phyloP scores from a whole-genome alignment of 2,329 filamentous ascomycete genomes.

The Oidium heveae region DNA sequence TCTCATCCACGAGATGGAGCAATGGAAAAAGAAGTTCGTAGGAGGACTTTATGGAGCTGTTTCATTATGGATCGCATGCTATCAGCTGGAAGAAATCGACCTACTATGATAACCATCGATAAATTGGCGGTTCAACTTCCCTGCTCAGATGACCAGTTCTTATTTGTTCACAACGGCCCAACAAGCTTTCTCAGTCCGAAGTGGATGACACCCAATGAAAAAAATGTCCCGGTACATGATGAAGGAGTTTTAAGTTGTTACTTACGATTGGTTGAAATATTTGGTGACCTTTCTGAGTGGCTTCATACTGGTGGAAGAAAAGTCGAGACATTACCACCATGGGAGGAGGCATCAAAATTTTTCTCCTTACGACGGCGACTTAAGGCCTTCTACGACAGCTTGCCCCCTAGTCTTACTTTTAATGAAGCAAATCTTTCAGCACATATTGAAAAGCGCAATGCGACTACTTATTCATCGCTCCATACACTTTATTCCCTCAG shows the following conservation, averaged over 20 bases:
- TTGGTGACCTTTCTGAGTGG: slow-evolving; percentile 32
- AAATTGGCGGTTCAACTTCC: slow-evolving; percentile 41
- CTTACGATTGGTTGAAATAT: slow-evolving; percentile 31
- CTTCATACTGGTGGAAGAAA: slow-evolving; percentile 25
- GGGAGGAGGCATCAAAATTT: slow-evolving; percentile 30
- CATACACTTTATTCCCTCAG: slow-evolving; percentile 41
- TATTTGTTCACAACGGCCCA: slow-evolving; percentile 30
- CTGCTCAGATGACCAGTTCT: slow-evolving; percentile 39
- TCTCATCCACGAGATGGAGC: slow-evolving; percentile 16
- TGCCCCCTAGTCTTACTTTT: slow-evolving; percentile 29
- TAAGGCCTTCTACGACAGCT: slow-evolving; percentile 23
- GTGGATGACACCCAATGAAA: background rate
- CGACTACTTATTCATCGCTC: slow-evolving; percentile 38
- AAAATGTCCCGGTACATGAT: slow-evolving; percentile 4
- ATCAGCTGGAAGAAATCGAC: slow-evolving; percentile 34
- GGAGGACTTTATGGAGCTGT: slow-evolving; percentile 52
- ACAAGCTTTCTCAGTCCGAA: slow-evolving; percentile 21
- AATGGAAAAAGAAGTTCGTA: slow-evolving; percentile 34
- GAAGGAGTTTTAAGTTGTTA: slow-evolving; percentile 20
- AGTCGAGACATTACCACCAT: slow-evolving; percentile 28
- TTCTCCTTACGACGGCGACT: slow-evolving; percentile 25
- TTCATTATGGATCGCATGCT: slow-evolving; percentile 47
- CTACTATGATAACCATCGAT: slow-evolving; percentile 30
- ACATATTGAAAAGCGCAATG: slow-evolving; percentile 36
- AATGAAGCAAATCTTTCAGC: slow-evolving; percentile 36